A percentile compares a stretch with the other conserved stretches of the same genome.
Evolutionary conservation across 768 basidiomycete genomes (phyloP).

Genomic region (Podaxis sp.): DNA sequence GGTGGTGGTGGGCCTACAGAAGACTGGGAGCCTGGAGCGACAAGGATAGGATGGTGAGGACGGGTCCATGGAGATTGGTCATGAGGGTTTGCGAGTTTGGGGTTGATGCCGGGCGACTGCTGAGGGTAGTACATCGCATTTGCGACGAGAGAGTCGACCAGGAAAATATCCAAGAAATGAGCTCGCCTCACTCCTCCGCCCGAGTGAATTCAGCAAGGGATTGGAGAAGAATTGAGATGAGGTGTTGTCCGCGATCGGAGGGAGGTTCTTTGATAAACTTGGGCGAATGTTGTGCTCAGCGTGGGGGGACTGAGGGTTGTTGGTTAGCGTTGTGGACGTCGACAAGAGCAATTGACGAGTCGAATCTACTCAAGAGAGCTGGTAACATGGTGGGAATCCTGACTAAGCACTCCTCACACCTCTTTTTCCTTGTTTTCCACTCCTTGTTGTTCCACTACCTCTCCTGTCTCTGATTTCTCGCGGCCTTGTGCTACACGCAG

Average conservation of each 20-base stretch:
- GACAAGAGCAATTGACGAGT: slow-evolving; percentile 1
- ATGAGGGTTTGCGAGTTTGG: slow-evolving; percentile 71
- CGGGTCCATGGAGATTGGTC: slow-evolving; percentile 74
- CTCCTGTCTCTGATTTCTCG: not conserved
- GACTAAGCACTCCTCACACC: slow-evolving; percentile 8
- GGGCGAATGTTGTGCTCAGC: not conserved
- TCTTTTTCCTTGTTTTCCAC: not conserved
- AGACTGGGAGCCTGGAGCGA: slow-evolving; percentile 46
- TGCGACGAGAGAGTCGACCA: slow-evolving; percentile 16
- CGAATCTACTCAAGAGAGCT: not conserved
- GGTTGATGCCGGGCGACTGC: slow-evolving; percentile 76
- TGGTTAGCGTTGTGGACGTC: slow-evolving; percentile 3
- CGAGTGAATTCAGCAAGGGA: not conserved
- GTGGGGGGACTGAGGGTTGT: not conserved
- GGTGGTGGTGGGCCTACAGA: slow-evolving; percentile 60
- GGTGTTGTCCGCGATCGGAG: not conserved
- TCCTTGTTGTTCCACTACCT: not conserved
- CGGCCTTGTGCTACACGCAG: not conserved
- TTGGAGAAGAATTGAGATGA: not conserved
- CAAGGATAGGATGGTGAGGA: slow-evolving; percentile 49
- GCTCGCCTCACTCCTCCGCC: slow-evolving; percentile 2
- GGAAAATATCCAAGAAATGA: slow-evolving; percentile 10
- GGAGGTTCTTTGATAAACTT: not conserved
- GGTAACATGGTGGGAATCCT: not conserved
- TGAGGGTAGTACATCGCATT: slow-evolving; percentile 82